phyloP scores from a whole-genome alignment of 306 rosid genomes.

The Vachellia collinsii region DNA sequence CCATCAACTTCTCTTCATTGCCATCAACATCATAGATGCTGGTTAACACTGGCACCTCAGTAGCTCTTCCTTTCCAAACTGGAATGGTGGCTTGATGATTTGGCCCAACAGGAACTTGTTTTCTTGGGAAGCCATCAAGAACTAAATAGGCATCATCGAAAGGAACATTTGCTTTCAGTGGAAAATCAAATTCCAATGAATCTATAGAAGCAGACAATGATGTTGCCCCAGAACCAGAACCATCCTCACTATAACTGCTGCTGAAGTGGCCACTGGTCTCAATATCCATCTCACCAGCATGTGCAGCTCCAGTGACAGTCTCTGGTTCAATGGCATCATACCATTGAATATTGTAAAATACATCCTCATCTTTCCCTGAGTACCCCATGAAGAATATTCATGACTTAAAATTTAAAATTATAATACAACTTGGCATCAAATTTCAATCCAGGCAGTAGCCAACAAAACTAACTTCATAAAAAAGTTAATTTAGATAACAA shows the following conservation, averaged over 20 bases:
- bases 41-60: conserved; percentile 15
- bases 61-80: conserved; percentile 40
- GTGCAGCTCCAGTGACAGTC: conserved; percentile 29
- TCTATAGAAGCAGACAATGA: conserved; percentile 40
- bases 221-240: conserved; percentile 39
- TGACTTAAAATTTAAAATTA: neutral
- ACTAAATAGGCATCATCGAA: conserved; percentile 40
- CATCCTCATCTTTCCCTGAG: conserved; percentile 49
- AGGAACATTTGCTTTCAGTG: conserved; percentile 39
- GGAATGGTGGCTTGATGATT: conserved; percentile 62
- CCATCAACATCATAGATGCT: conserved; percentile 24
- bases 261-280: conserved; percentile 33
- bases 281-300: conserved; percentile 29
- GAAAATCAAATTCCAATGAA: conserved; percentile 44
- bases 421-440: neutral
- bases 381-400: conserved; percentile 11
- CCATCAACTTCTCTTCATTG: conserved; percentile 50
- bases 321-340: conserved; percentile 43
- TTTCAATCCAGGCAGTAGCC: conserved; percentile 15
- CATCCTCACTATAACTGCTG: conserved; percentile 49
- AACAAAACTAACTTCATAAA: neutral
- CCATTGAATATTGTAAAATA: conserved; percentile 50
- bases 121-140: conserved; percentile 44
- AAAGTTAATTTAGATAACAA: neutral
- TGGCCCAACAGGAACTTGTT: conserved; percentile 53